Base-by-base conservation (phyloP, 495 filamentous ascomycete genomes). In the Staphylotrichum longicolle region DNA sequence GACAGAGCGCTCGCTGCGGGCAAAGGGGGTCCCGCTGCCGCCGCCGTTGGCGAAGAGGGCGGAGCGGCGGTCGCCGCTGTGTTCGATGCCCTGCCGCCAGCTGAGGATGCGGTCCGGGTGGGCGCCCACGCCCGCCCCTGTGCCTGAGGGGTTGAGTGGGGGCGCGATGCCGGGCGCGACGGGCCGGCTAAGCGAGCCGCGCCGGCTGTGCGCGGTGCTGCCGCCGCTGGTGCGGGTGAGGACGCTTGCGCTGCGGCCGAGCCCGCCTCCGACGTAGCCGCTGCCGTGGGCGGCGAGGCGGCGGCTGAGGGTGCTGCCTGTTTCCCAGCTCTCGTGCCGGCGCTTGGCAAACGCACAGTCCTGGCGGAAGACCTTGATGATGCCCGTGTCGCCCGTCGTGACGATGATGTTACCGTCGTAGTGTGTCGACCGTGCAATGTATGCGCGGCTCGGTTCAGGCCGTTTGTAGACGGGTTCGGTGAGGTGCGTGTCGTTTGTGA, bases 301-400 rank as follows among this genome's bases (percentile, higher is more conserved):
- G 65, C 87, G 88, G 15, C 88, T 91, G 69, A 97, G 88, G 0
- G 85, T 87, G 27, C 87, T 90, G n/a, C 83, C 80, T 0, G 85
- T 85, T 55, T 91, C 88, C 83, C 85, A 88, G 50, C 66, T 78
- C 27, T 90, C 86, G 45, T 77, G 76, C 6, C 78, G 76, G 5
- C 86, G 82, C 64, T 85, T 85, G 40, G 66, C 54, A 55, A 72
- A 83, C 2, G 94, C 94, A 67, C 93, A 98, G 74, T 96, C 93
- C 72, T 96, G 93, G 6, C 94, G 85, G 68, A 96, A 96, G 4
- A 97, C 86, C 71, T 96, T 96, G 73, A 99, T 95, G 45, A 84
- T 82, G 55, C 94, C 94, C 7, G 83, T 83, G 66, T 91, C 91
- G 68, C 96, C 93, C 12, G 94, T 91, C 0, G 92, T 92, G 58